Conservation (phyloP, 2,329 filamentous ascomycete genomes). For the Hymenoscyphus scutula region DNA sequence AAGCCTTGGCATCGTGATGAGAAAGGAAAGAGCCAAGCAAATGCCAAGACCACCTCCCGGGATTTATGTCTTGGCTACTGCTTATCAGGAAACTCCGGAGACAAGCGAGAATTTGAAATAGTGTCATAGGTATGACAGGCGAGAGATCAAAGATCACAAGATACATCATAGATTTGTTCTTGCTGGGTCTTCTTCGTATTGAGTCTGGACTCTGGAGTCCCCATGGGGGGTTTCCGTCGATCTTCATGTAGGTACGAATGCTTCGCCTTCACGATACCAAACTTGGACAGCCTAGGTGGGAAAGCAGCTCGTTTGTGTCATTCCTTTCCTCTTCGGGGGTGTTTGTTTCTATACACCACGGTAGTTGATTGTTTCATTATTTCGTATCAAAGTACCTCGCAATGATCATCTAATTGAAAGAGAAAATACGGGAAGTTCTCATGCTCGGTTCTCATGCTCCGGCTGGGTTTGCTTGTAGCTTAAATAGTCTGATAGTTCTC, state of each 20-base stretch:
- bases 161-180: too few relatives aligned
- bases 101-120: neutral
- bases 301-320: neutral
- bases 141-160: neutral
- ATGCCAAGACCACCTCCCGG: neutral
- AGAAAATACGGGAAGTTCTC: too few relatives aligned
- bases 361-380: too few relatives aligned
- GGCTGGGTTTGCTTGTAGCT: too few relatives aligned
- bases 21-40: conserved; percentile 12
- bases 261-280: neutral
- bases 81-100: neutral
- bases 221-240: neutral
- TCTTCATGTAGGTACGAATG: too few relatives aligned
- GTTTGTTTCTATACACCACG: neutral
- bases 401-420: too few relatives aligned
- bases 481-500: too few relatives aligned
- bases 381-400: too few relatives aligned
- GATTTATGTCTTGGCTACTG: neutral
- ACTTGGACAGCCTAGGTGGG: neutral
- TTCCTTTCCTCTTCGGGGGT: neutral
- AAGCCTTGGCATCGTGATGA: conserved; percentile 4
- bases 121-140: neutral
- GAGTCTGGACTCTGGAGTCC: neutral
- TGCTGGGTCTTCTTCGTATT: neutral
- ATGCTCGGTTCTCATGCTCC: too few relatives aligned